phyloP scores from a whole-genome alignment of 179 eudicot genomes.

The Spinacia oleracea region DNA sequence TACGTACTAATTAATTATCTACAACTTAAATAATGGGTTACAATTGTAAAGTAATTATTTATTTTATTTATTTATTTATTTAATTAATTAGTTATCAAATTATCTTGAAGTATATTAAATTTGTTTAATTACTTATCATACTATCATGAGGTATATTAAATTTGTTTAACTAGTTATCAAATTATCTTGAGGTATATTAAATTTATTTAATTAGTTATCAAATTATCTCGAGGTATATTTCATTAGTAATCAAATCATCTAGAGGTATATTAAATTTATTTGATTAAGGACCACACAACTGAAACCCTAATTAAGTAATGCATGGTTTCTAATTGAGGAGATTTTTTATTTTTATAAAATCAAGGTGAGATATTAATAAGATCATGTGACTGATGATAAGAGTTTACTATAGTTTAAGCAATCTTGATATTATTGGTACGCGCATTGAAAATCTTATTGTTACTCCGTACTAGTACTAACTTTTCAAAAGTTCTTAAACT shows the following conservation, averaged over 20 bases:
- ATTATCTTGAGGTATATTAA: neutral
- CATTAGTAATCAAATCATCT: neutral
- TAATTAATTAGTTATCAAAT: neutral
- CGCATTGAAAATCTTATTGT: no score
- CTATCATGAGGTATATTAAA: neutral
- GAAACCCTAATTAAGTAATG: constrained; percentile 4
- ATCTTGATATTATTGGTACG: no score
- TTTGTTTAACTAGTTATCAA: neutral
- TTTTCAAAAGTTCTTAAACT: no score
- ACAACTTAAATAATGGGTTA: neutral
- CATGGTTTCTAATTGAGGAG: neutral
- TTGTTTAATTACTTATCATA: neutral
- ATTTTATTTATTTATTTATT: neutral
- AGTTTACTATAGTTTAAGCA: neutral
- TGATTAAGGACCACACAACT: constrained; percentile 1
- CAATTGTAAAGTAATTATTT: neutral
- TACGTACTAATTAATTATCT: neutral
- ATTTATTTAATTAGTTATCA: neutral
- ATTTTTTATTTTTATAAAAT: neutral
- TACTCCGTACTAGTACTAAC: no score
- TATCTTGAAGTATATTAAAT: neutral
- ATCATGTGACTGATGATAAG: constrained; percentile 1
- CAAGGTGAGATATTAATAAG: neutral
- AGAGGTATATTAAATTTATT: constrained; percentile 3
- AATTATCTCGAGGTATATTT: neutral